Base-by-base conservation (phyloP, 257 asterid species). In the Coffea canephora region DNA sequence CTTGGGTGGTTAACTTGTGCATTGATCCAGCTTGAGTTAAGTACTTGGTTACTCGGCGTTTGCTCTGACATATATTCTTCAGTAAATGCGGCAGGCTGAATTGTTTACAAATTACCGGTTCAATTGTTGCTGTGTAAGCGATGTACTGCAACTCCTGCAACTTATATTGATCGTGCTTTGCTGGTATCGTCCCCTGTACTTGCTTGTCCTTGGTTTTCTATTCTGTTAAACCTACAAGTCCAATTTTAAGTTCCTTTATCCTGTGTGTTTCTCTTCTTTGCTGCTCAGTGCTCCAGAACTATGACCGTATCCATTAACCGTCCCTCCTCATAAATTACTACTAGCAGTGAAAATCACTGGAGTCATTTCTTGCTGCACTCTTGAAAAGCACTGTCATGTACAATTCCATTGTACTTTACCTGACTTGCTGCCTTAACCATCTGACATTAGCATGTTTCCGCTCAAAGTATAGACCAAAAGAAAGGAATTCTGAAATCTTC, bases 41-140 rank as follows among this genome's bases (percentile, higher is more conserved):
- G 54, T 4, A 57, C 62, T 72, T 13, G 18, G 54, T 52, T 2
- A 48, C 41, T 71, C 48, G 31, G 12, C 57, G 2, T 57, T 80
- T 69, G 18, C 25, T 79, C 19, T 69, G 78, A 59, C 66, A 6
- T 69, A 80, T 67, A 75, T 71, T 76, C 83, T 86, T 54, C 85
- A 92, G 98, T 88, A 78, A 75, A 83, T 77, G 81, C 90, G 98
- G 78, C 95, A 74, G 39, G 85, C 86, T 12, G 95, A 91, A 59
- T 75, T 94, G 73, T 86, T 91, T 93, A 72, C 36, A 23, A 94
- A 94, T 77, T 88, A 91, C 80, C 85, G 84, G 78, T 94, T 94
- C 67, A 68, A 5, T 14, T 94, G 98, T 80, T 52, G 82, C 87
- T 94, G 97, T 94, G 97, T 77, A 71, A 77, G 74, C 87, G 97